These are phyloP conservation scores for Rosa multiflora DNA, from an alignment of 306 rosid species.

Conservation along the genomic window DNA sequence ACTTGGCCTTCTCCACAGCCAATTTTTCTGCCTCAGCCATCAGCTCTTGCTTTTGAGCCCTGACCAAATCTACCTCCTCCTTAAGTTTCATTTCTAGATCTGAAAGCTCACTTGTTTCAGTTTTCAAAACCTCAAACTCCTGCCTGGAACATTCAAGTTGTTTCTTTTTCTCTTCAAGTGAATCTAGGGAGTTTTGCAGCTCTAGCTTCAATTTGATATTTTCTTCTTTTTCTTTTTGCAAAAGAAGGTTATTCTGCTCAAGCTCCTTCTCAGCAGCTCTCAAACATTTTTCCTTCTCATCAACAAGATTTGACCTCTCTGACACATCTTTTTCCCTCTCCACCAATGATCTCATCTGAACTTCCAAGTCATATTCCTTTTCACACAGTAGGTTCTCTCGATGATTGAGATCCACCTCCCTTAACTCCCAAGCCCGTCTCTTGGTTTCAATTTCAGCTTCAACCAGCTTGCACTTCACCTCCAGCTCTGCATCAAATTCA, in stretches of 20 bases:
- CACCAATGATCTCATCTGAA: slow-evolving; percentile 52
- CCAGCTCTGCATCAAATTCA: slow-evolving; percentile 75
- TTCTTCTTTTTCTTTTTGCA: slow-evolving; percentile 70
- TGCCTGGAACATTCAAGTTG: slow-evolving; percentile 61
- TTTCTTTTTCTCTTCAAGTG: slow-evolving; percentile 56
- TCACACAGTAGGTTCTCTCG: slow-evolving; percentile 62
- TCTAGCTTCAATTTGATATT: slow-evolving; percentile 59
- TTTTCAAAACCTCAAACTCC: slow-evolving; percentile 65
- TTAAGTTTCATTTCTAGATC: slow-evolving; percentile 76
- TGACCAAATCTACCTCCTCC: slow-evolving; percentile 83
- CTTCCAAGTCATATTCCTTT: slow-evolving; percentile 76
- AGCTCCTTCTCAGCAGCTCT: slow-evolving; percentile 54
- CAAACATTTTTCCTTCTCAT: slow-evolving; percentile 61
- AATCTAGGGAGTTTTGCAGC: slow-evolving; percentile 54
- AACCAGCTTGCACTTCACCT: slow-evolving; percentile 51
- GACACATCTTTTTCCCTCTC: slow-evolving; percentile 75
- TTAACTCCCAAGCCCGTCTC: slow-evolving; percentile 96
- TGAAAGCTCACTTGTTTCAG: slow-evolving; percentile 78
- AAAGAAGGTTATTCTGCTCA: slow-evolving; percentile 51
- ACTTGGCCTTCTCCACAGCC: slow-evolving; percentile 80
- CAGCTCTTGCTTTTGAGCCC: slow-evolving; percentile 76
- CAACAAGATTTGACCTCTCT: slow-evolving; percentile 51
- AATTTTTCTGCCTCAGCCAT: slow-evolving; percentile 71
- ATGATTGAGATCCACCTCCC: slow-evolving; percentile 90
- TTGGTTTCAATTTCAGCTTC: slow-evolving; percentile 80